A percentile compares a stretch with the other conserved stretches of the same genome.
Evolutionary conservation across 257 asterid genomes (phyloP).

Genomic region (Capsicum baccatum): DNA sequence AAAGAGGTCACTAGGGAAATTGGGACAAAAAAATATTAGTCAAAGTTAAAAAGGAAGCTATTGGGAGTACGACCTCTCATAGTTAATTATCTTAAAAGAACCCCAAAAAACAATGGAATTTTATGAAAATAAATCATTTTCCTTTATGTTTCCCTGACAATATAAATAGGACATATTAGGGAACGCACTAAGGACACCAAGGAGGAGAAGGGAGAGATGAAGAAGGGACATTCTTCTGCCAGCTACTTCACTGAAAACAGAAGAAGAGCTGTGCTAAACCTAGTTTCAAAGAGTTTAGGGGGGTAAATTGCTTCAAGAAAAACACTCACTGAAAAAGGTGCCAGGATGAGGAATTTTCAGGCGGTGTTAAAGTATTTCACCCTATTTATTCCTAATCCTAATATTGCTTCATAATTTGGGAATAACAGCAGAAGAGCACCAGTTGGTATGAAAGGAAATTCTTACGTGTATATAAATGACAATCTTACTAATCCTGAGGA

Average conservation of each 20-base stretch:
- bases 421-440: background rate
- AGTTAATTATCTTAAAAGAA: slow-evolving; percentile 5
- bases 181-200: slow-evolving; percentile 12
- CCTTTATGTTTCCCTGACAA: background rate
- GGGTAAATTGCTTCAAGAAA: slow-evolving; percentile 3
- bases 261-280: background rate
- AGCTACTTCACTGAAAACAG: background rate
- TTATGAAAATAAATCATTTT: slow-evolving; percentile 2
- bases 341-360: slow-evolving; percentile 9
- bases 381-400: background rate
- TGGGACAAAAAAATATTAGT: background rate
- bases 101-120: background rate
- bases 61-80: slow-evolving; percentile 1
- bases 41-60: background rate
- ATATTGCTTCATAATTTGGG: background rate
- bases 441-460: background rate
- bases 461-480: background rate
- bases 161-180: background rate
- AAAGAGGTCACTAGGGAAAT: background rate
- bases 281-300: background rate
- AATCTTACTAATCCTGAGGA: background rate
- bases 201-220: slow-evolving; percentile 9
- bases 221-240: background rate
- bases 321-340: background rate
- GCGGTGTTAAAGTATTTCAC: background rate